Evolutionary conservation across 495 filamentous ascomycete species (phyloP), one percentile per base, ranked within the genome.

Genomic region (Chaetomium fimeti): DNA sequence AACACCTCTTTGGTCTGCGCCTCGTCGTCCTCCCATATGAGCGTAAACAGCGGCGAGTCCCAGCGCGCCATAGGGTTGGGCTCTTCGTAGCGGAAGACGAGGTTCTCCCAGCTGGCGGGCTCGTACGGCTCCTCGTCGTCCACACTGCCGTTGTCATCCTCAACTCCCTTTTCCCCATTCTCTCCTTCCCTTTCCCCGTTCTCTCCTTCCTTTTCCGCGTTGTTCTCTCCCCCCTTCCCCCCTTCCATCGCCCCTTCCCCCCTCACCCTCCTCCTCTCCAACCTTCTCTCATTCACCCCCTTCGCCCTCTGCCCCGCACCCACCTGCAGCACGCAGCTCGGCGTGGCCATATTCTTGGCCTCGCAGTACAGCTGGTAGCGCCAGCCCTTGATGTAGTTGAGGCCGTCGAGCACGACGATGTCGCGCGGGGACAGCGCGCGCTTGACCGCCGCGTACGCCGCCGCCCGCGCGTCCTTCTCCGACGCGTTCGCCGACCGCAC

Each of bases 331-430:
- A 97, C 89, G 68, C 90, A 95, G 73, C 83, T 90, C 8, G 89
- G 85, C 11, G 93, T 97, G 63, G 87, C 78, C 32, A 90, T 76
- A 27, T 93, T 91, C 74, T 97, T 98, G 4, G 92, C 87, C 77
- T 97, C 94, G 74, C 94, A 97, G 79, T 87, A 93, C 2, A 98
- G 82, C 79, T 98, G 94, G 75, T 98, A 98, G 48, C 94, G 83
- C 82, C 90, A 97, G 25, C 94, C 94, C 76, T 98, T 98, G 78
- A 98, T 98, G 77, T 98, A 98, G 72, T 98, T 97, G 72, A 93
- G 83, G 8, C 89, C 89, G 76, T 97, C 92, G 8, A 92, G 83
- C 52, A 98, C 86, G 62, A 98, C 92, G 63, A 98, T 87, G 68
- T 89, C 91, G 68, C 92, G 88, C 29, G 84, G 83, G 22, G 84